Conservation (phyloP, 495 filamentous ascomycete species). For the Penicillium soppii region DNA sequence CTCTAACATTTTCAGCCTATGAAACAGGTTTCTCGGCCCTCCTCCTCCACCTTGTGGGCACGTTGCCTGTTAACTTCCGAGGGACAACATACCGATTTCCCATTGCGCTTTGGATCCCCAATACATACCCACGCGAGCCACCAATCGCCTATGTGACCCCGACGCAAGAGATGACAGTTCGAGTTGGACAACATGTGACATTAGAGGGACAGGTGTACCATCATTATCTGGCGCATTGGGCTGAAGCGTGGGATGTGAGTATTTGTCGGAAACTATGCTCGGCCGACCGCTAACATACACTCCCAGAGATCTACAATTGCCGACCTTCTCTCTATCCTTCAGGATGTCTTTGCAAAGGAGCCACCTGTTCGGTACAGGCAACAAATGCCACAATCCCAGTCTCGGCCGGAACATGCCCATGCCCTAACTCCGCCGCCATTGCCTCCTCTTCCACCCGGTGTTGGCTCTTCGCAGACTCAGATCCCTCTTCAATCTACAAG, state of each 20-base stretch:
- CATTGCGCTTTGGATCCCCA: conserved; percentile 92
- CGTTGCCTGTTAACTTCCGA: conserved; percentile 83
- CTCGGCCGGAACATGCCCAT: conserved; percentile 42
- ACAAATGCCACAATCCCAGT: conserved; percentile 33
- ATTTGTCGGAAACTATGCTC: background rate
- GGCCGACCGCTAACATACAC: conserved; percentile 4
- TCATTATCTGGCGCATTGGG: conserved; percentile 90
- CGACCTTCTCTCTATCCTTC: conserved; percentile 78
- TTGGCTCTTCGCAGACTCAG: conserved; percentile 33
- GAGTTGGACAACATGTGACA: conserved; percentile 91
- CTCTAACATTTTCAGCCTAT: conserved; percentile 57
- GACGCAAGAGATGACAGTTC: conserved; percentile 81
- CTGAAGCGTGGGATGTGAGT: conserved; percentile 87
- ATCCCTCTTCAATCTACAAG: conserved; percentile 4
- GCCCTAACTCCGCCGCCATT: conserved; percentile 56
- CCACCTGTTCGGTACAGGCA: conserved; percentile 81
- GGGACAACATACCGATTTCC: conserved; percentile 90
- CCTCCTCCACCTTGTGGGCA: conserved; percentile 82
- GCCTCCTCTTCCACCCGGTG: conserved; percentile 68
- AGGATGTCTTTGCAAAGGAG: conserved; percentile 90
- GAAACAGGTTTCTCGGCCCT: conserved; percentile 86
- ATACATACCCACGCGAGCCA: conserved; percentile 80
- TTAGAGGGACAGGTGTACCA: conserved; percentile 94
- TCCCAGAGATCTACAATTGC: conserved; percentile 73
- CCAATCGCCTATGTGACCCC: conserved; percentile 88